phyloP scores from a whole-genome alignment of 768 basidiomycete species.

The Ramaria sp. region DNA sequence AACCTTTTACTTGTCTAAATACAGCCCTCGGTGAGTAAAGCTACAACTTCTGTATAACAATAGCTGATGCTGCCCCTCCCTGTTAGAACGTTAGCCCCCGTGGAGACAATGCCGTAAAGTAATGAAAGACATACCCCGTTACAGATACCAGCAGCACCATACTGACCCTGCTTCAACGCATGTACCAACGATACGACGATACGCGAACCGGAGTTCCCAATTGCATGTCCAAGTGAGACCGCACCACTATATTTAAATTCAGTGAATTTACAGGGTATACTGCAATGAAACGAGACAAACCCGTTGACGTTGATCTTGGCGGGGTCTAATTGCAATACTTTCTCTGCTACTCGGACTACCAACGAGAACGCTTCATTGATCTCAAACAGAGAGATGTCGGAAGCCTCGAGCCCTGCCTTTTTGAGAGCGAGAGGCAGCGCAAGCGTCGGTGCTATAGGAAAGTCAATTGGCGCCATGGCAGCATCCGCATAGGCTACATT shows the following conservation, averaged over 20 bases:
- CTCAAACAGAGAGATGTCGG: slow-evolving; percentile 88
- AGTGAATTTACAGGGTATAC: background rate
- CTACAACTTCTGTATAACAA: slow-evolving; percentile 82
- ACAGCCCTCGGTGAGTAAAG: background rate
- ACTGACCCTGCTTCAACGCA: slow-evolving; percentile 84
- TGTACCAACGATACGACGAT: slow-evolving; percentile 91
- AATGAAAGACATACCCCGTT: slow-evolving; percentile 67
- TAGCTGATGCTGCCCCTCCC: slow-evolving; percentile 89
- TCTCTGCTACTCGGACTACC: slow-evolving; percentile 84
- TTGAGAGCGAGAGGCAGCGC: slow-evolving; percentile 84
- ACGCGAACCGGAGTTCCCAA: slow-evolving; percentile 91
- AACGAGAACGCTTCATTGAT: slow-evolving; percentile 98
- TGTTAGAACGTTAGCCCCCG: slow-evolving; percentile 21
- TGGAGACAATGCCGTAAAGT: background rate
- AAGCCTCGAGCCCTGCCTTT: slow-evolving; percentile 69
- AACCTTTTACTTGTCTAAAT: too few relatives aligned
- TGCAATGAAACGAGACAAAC: slow-evolving; percentile 31
- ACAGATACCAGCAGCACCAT: slow-evolving; percentile 93
- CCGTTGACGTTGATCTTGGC: slow-evolving; percentile 87
- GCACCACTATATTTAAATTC: slow-evolving; percentile 57
- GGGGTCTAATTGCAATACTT: slow-evolving; percentile 73
- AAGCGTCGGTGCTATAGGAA: slow-evolving; percentile 89
- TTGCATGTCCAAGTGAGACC: slow-evolving; percentile 91
- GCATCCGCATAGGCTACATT: slow-evolving; percentile 86
- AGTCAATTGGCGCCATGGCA: slow-evolving; percentile 93